These are phyloP conservation scores for Fusarium lateritium DNA, from an alignment of 2,329 filamentous ascomycete species.

Conservation along the genomic window DNA sequence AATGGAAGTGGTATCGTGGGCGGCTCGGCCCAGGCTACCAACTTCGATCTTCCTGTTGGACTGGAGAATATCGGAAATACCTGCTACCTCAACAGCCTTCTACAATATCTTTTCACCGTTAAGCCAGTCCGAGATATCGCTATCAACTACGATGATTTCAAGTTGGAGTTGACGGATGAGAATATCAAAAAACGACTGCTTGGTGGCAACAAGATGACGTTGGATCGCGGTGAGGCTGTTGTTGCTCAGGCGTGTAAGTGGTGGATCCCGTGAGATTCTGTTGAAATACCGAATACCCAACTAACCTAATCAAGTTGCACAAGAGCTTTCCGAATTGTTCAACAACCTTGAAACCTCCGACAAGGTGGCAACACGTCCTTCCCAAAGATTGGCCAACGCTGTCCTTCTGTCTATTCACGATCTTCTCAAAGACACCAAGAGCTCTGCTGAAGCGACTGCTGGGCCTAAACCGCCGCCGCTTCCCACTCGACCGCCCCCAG, in stretches of 20 bases:
- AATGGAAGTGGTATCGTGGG: slow-evolving; percentile 7
- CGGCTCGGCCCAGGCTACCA: slow-evolving; percentile 36
- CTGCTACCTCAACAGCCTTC: slow-evolving; percentile 95
- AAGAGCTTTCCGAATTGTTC: slow-evolving; percentile 80
- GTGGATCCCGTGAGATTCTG: no score
- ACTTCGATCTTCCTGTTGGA: slow-evolving; percentile 80
- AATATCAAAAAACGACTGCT: slow-evolving; percentile 78
- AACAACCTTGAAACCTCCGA: slow-evolving; percentile 76
- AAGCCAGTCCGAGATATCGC: slow-evolving; percentile 85
- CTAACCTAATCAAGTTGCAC: slow-evolving; percentile 70
- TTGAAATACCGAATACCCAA: slow-evolving; percentile 45
- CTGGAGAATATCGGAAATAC: slow-evolving; percentile 96
- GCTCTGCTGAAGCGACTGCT: slow-evolving; percentile 43
- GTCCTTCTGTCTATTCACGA: slow-evolving; percentile 74
- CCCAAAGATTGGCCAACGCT: slow-evolving; percentile 83
- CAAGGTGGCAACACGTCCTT: slow-evolving; percentile 75
- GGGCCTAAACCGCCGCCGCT: slow-evolving; percentile 62
- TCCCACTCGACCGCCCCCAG: slow-evolving; percentile 63
- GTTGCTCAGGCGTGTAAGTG: slow-evolving; percentile 81
- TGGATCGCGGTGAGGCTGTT: slow-evolving; percentile 71
- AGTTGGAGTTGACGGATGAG: slow-evolving; percentile 76
- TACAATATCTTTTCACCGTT: slow-evolving; percentile 96
- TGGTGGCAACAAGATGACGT: slow-evolving; percentile 72
- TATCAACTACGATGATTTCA: slow-evolving; percentile 79
- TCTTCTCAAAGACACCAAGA: slow-evolving; percentile 53